These are phyloP conservation scores for Suillus subaureus DNA, from an alignment of 768 basidiomycete species.

Conservation along the genomic window DNA sequence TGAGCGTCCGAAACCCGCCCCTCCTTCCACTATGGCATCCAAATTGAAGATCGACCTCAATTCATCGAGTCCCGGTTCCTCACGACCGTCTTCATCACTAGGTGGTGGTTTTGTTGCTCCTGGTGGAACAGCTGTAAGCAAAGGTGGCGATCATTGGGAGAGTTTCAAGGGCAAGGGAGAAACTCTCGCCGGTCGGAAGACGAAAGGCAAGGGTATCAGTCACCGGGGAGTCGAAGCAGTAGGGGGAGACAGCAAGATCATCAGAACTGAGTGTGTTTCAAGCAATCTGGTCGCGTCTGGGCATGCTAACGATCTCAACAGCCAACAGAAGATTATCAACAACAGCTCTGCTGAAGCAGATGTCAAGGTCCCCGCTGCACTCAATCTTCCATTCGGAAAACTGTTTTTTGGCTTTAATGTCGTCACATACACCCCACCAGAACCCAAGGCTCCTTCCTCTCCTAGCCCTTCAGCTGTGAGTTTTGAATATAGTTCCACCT, in stretches of 20 bases:
- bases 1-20: slow-evolving; percentile 77
- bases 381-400: slow-evolving; percentile 90
- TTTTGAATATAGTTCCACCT: slow-evolving; percentile 1
- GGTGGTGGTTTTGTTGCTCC: slow-evolving; percentile 63
- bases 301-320: slow-evolving; percentile 35
- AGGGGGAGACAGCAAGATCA: slow-evolving; percentile 82
- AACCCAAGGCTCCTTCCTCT: slow-evolving; percentile 27
- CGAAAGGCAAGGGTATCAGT: slow-evolving; percentile 92
- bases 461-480: slow-evolving; percentile 35
- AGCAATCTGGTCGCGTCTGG: neutral
- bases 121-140: slow-evolving; percentile 59
- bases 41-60: slow-evolving; percentile 94
- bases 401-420: slow-evolving; percentile 96
- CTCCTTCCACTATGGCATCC: slow-evolving; percentile 90
- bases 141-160: slow-evolving; percentile 86
- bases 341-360: slow-evolving; percentile 75
- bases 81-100: slow-evolving; percentile 75
- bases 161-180: slow-evolving; percentile 96
- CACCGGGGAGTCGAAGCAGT: slow-evolving; percentile 82
- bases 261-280: slow-evolving; percentile 79
- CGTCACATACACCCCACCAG: slow-evolving; percentile 62
- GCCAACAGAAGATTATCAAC: slow-evolving; percentile 83
- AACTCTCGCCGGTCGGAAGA: slow-evolving; percentile 86
- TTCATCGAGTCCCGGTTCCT: slow-evolving; percentile 84
- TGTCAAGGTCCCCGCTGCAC: slow-evolving; percentile 81